Base-by-base conservation (phyloP, 1,284 basidiomycete genomes). In the Cutaneotrichosporon cutaneum region DNA sequence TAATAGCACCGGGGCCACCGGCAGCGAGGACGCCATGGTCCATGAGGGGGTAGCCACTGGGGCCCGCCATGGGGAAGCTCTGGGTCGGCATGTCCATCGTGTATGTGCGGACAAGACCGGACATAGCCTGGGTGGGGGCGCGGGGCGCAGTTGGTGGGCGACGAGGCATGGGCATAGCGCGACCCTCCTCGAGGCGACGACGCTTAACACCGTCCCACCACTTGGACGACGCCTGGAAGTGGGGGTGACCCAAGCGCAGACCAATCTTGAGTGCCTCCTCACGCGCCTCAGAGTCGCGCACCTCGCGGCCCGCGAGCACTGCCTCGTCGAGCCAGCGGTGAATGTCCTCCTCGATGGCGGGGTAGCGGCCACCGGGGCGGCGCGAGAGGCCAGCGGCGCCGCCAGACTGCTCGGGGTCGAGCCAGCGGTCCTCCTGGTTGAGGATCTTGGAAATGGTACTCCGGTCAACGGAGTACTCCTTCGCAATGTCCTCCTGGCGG, bases 161-260 rank as follows among this genome's bases (percentile, higher is more conserved):
- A 27, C 64, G 64, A 9, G 60, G 39, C 30, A 45, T 60, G 14
- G 65, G 65, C 60, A 67, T 59, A 22, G 62, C 56, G n/a, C 65
- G 65, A 26, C 65, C 62, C 56, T 67, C 63, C 52, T 67, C 63
- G 39, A 64, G 26, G 27, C 65, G 62, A 14, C 65, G 65, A 26
- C 62, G 62, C 65, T 67, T 67, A 61, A 67, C 62, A 24, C 60
- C 62, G 56, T 67, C 65, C 65, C 65, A 67, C 65, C 65, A 67
- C 59, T 67, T 67, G 58, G 65, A 64, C 44, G 65, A 67, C 21
- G 62, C 62, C 60, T 67, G 62, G 61, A 67, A 67, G 56, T 64
- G 62, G 45, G 62, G 62, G 59, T 64, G 63, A 26, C 65, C 65
- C 18, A 64, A 61, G 26, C 60, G 60, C 4, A 60, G 52, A 13